A percentile compares a stretch with the other conserved stretches of the same genome.
Conservation (phyloP, 1,284 basidiomycete species). For the Phylloboletellus chloephorus region DNA sequence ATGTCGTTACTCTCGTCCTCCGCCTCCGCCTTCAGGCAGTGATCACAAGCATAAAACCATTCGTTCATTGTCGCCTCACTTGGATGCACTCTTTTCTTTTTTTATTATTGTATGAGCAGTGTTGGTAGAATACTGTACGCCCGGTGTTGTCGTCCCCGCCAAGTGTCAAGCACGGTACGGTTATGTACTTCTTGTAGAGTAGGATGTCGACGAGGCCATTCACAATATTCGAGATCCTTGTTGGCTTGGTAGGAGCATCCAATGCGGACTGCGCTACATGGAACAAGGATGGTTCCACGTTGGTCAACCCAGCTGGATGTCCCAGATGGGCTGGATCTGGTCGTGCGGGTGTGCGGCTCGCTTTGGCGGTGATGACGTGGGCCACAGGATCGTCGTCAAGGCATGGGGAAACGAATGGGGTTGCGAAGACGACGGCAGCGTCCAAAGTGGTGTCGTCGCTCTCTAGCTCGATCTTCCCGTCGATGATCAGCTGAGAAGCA, state of each 20-base stretch:
- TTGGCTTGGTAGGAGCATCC: neutral
- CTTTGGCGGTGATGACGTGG: constrained; percentile 16
- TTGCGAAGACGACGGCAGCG: constrained; percentile 64
- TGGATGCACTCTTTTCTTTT: constrained; percentile 15
- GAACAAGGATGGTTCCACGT: constrained; percentile 2
- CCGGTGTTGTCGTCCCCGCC: constrained; percentile 12
- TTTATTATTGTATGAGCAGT: constrained; percentile 18
- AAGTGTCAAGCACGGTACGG: constrained; percentile 9
- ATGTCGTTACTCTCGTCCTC: constrained; percentile 6
- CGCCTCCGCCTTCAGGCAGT: constrained; percentile 2
- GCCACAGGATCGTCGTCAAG: constrained; percentile 17
- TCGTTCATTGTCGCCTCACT: constrained; percentile 11
- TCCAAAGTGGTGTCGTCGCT: constrained; percentile 55
- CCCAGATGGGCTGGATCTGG: no score
- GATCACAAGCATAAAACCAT: constrained; percentile 10
- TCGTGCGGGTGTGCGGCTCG: no score
- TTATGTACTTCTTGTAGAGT: constrained; percentile 19
- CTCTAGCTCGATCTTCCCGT: constrained; percentile 70
- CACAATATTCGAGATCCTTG: constrained; percentile 5
- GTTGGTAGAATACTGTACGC: constrained; percentile 10
- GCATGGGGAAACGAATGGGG: constrained; percentile 33
- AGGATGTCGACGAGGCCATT: constrained; percentile 9
- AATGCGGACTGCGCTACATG: neutral
- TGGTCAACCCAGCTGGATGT: constrained; percentile 32
- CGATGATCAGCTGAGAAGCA: constrained; percentile 55